phyloP scores from a whole-genome alignment of 257 asterid genomes.

The Ilex aquifolium region DNA sequence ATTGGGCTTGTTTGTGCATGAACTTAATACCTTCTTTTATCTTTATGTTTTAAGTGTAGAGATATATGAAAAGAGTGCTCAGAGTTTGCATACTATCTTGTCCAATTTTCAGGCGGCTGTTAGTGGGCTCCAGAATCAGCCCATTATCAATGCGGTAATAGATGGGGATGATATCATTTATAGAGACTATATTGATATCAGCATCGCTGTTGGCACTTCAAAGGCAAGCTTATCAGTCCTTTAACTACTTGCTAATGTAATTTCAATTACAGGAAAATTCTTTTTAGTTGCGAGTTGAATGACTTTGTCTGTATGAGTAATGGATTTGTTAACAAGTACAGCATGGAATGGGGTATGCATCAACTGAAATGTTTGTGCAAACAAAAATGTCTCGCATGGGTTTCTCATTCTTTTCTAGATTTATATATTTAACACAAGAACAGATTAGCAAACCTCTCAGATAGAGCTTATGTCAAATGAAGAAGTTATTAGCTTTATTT shows the following conservation, averaged over 20 bases:
- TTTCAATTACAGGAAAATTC: no score
- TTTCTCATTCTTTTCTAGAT: no score
- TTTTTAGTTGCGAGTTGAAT: no score
- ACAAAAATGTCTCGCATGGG: no score
- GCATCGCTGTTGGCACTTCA: slow-evolving; percentile 98
- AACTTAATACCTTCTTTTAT: background rate
- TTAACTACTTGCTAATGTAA: background rate
- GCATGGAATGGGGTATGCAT: no score
- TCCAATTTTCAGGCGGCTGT: slow-evolving; percentile 77
- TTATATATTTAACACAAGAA: no score
- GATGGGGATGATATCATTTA: slow-evolving; percentile 97
- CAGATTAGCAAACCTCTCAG: no score
- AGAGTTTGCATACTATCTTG: background rate
- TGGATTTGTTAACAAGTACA: no score
- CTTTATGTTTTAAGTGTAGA: background rate
- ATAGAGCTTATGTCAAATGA: no score
- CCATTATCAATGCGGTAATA: slow-evolving; percentile 90
- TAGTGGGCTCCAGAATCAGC: slow-evolving; percentile 90
- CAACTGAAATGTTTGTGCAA: no score
- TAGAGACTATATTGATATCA: slow-evolving; percentile 87
- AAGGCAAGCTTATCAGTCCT: slow-evolving; percentile 46
- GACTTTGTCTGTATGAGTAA: no score
- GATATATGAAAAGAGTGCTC: background rate
- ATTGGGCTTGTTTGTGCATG: background rate
- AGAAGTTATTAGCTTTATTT: no score